Base-by-base conservation (phyloP, 345 rosid species). In the Rhodamnia rubescens region DNA sequence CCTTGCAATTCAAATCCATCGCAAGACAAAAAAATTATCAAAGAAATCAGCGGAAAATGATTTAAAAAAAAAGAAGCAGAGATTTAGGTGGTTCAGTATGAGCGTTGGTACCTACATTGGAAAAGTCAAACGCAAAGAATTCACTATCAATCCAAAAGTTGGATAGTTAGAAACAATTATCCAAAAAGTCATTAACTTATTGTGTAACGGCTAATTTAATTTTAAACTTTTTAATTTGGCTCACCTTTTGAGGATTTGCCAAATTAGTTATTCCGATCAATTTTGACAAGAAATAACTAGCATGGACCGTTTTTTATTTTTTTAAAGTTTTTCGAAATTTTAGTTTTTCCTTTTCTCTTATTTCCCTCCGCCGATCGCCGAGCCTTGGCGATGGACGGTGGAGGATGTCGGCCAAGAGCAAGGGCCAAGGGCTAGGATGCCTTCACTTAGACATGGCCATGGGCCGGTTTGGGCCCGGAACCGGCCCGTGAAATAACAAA, bases 301-400 rank as follows among this genome's bases (percentile, higher is more conserved):
- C 0, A 0, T 2, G 1, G 21, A 16, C 0, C 0, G 1, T 32
- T 8, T 29, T 32, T 64, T 36, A 3, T 16, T 32, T 7, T 27
- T 32, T 32, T 5, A 11, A 22, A 55, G n/a, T 55, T 24, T 22
- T 56, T 22, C 1, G 0, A 55, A 22, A 36, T 36, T 36, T 36
- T 36, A 9, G 8, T 10, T 56, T 7, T 8, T 56, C 44, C 44
- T 54, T 54, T 20, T 64, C 20, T 18, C 44, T 12, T 16, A 64
- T 64, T 64, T 64, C 44, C 24, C 24, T 32, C 3, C 0, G 0
- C 16, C 7, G 0, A 0, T 64, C 16, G 6, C 1, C 0, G 0
- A 5, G 44, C 21, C 11, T 32, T 1, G 0, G 0, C 0, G 12
- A 32, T 64, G 11, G 24, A 2, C 11, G 4, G 4, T 1, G 5